These are phyloP conservation scores for Citrus medica DNA, from an alignment of 345 rosid genomes.

Conservation along the genomic window DNA sequence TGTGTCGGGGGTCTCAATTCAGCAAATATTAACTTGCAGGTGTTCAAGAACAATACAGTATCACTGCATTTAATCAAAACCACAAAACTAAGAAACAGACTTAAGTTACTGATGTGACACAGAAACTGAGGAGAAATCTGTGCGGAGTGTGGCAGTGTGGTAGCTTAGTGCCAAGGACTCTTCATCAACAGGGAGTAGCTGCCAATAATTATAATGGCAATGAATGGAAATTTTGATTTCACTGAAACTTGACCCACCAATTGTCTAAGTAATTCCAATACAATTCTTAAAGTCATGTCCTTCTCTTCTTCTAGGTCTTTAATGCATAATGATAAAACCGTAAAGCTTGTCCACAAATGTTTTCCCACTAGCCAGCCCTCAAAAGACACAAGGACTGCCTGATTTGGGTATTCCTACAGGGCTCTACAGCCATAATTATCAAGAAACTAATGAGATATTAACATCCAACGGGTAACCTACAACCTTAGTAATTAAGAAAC, in stretches of 20 bases:
- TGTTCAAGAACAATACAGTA: background rate
- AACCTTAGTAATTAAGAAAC: no score
- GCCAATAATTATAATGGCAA: background rate
- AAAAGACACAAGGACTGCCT: background rate
- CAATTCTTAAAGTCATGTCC: background rate
- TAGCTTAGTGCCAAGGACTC: background rate
- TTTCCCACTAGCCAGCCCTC: background rate
- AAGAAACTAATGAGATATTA: background rate
- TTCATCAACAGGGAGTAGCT: background rate
- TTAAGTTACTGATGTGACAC: background rate
- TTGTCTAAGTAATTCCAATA: conserved; percentile 9
- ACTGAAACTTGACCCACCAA: conserved; percentile 5
- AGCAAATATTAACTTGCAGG: background rate
- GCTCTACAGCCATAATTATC: background rate
- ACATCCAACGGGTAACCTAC: no score
- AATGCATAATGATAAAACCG: background rate
- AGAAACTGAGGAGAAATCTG: background rate
- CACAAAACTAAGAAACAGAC: background rate
- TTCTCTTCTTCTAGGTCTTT: background rate
- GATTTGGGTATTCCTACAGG: background rate
- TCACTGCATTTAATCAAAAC: background rate
- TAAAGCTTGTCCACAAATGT: background rate
- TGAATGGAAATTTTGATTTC: background rate
- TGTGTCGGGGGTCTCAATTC: background rate
- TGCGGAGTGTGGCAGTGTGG: background rate